Percentiles rank a stretch among this genome's conserved stretches.
Evolutionary conservation across 2,329 filamentous ascomycete species (phyloP).

Genomic region (Colletotrichum musicola): DNA sequence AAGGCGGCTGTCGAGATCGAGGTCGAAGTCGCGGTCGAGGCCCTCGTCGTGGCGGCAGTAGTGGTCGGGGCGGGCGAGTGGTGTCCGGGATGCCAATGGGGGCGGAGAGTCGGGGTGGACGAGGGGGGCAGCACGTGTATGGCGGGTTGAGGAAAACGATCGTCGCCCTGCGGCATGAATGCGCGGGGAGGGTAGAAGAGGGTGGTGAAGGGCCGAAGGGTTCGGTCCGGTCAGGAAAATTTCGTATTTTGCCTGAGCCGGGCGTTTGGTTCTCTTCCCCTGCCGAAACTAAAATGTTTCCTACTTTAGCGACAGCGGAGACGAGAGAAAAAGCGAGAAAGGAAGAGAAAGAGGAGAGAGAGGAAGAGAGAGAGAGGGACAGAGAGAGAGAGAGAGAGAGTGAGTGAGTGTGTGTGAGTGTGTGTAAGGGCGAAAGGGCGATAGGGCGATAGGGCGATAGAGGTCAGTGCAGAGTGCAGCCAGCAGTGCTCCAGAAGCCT

Average conservation of each 20-base stretch:
- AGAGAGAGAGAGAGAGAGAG: too few relatives aligned
- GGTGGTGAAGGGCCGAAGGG: conserved; percentile 24
- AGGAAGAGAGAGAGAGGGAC: neutral
- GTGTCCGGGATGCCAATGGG: conserved; percentile 16
- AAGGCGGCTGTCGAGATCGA: neutral
- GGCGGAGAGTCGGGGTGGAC: conserved; percentile 24
- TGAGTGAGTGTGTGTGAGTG: too few relatives aligned
- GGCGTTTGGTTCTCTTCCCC: conserved; percentile 34
- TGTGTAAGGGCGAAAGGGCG: too few relatives aligned
- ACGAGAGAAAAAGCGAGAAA: conserved; percentile 8
- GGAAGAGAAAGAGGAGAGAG: neutral
- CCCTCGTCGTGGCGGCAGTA: neutral
- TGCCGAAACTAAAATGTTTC: conserved; percentile 38
- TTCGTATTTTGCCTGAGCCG: conserved; percentile 32
- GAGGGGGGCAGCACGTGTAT: conserved; percentile 24
- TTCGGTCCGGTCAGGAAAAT: conserved; percentile 34
- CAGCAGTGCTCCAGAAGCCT: too few relatives aligned
- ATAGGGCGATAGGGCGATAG: too few relatives aligned
- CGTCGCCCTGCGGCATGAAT: conserved; percentile 41
- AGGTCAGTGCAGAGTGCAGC: too few relatives aligned
- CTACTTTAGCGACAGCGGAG: conserved; percentile 35
- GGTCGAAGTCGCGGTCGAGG: conserved; percentile 17
- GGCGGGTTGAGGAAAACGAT: conserved; percentile 33
- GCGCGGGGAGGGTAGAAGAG: conserved; percentile 24
- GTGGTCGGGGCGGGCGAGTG: conserved; percentile 7